Percentiles rank a stretch among this genome's conserved stretches.
Conservation (phyloP, 352 stramenopile species). For the Phytophthora syringae region DNA sequence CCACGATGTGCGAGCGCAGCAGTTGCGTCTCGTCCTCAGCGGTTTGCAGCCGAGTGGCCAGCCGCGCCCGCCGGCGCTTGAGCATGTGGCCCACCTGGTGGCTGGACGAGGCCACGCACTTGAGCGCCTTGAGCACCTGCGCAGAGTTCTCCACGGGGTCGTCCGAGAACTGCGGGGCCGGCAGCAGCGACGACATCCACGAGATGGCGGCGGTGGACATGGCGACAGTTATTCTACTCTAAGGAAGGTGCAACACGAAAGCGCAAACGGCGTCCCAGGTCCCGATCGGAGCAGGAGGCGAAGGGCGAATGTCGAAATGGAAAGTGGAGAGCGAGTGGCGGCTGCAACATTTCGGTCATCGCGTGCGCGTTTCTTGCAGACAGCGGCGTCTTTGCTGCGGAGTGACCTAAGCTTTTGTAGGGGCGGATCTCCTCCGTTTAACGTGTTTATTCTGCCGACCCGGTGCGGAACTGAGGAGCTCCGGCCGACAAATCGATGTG, state of each 20-base stretch:
- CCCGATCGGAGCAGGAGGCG: conserved; percentile 25
- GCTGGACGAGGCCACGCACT: conserved; percentile 66
- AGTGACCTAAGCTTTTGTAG: not conserved
- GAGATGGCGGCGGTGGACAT: conserved; percentile 46
- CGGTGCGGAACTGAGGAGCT: not conserved
- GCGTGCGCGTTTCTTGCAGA: not conserved
- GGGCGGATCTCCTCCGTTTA: not conserved
- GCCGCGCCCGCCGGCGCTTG: conserved; percentile 53
- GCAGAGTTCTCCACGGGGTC: conserved; percentile 55
- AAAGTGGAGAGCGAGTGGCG: not conserved
- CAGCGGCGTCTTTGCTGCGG: not conserved
- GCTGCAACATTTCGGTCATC: not conserved
- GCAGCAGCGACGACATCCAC: conserved; percentile 37
- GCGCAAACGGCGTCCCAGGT: conserved; percentile 10
- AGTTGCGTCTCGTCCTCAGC: conserved; percentile 61
- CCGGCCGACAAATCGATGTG: not conserved
- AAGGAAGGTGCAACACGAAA: too few relatives aligned
- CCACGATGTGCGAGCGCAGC: conserved; percentile 52
- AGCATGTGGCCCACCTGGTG: conserved; percentile 70
- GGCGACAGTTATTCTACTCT: too few relatives aligned
- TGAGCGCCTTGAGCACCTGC: conserved; percentile 71
- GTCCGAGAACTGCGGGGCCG: conserved; percentile 34
- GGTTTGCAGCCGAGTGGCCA: conserved; percentile 47
- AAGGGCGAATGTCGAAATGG: conserved; percentile 12
- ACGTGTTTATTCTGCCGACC: conserved; percentile 1